Percentiles rank a stretch among this genome's conserved stretches.
These are phyloP conservation scores for Boletus vermiculosoides DNA, from an alignment of 768 basidiomycete species.

Conservation along the genomic window DNA sequence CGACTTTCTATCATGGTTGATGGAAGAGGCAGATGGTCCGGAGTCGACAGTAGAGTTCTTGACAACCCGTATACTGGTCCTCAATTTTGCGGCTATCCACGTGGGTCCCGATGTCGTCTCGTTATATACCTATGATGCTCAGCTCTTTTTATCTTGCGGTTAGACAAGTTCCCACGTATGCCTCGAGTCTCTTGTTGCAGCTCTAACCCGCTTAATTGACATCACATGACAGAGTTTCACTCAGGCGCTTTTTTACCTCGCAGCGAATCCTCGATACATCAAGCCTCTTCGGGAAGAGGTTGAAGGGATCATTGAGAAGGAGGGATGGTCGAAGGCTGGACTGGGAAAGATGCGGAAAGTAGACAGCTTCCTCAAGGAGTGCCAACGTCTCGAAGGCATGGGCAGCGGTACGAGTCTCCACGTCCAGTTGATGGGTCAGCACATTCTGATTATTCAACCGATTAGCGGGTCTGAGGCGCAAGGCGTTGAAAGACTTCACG, in stretches of 20 bases:
- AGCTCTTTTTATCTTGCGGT: neutral
- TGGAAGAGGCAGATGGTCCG: neutral
- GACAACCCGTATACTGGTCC: neutral
- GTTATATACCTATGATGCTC: neutral
- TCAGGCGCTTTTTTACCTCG: conserved; percentile 36
- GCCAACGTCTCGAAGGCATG: conserved; percentile 8
- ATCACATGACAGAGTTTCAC: conserved; percentile 16
- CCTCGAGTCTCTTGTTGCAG: neutral
- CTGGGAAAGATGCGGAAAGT: conserved; percentile 35
- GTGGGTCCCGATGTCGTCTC: neutral
- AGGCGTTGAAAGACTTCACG: conserved; percentile 31
- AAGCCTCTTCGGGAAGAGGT: conserved; percentile 32
- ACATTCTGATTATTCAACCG: neutral
- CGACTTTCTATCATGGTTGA: neutral
- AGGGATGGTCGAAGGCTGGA: conserved; percentile 7
- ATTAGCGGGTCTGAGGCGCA: conserved; percentile 32
- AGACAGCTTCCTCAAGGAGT: conserved; percentile 37
- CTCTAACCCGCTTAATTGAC: neutral
- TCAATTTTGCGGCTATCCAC: neutral
- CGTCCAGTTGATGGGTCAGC: neutral
- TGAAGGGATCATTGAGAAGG: neutral
- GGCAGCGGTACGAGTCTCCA: conserved; percentile 22
- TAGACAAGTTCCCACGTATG: neutral
- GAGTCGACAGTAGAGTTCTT: neutral
- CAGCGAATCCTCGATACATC: conserved; percentile 34